Conservation (phyloP, 345 rosid genomes). For the Aurinia saxatilis region DNA sequence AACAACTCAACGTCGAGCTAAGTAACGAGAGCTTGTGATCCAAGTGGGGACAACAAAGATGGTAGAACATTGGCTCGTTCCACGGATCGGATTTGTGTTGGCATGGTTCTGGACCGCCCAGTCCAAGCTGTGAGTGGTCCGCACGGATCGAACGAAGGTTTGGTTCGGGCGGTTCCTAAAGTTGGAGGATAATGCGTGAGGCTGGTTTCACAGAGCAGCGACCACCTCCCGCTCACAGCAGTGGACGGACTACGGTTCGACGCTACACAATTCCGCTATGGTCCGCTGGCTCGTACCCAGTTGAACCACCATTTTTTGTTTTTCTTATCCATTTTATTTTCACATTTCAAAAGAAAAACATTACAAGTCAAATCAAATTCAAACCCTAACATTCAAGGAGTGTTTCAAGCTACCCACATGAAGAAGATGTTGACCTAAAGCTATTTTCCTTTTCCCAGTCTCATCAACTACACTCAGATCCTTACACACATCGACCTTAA, state of each 20-base stretch:
- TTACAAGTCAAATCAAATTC: not conserved
- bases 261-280: not conserved
- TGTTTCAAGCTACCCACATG: conserved; percentile 71
- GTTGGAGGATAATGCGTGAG: not conserved
- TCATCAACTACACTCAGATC: conserved; percentile 78
- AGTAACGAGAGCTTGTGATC: no score
- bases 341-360: no score
- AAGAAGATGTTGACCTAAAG: conserved; percentile 58
- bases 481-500: conserved; percentile 63
- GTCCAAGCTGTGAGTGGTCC: not conserved
- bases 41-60: no score
- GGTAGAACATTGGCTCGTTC: no score
- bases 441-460: conserved; percentile 48
- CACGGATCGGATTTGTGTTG: not conserved
- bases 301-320: not conserved
- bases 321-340: not conserved
- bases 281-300: not conserved
- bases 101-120: not conserved
- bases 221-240: no score
- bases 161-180: not conserved
- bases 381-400: conserved; percentile 39
- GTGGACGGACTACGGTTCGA: not conserved
- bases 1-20: no score
- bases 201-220: not conserved
- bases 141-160: not conserved